Percentiles rank a stretch among this genome's conserved stretches.
Conservation (phyloP, 2,329 filamentous ascomycete species). For the Botryosphaeria dothidea region DNA sequence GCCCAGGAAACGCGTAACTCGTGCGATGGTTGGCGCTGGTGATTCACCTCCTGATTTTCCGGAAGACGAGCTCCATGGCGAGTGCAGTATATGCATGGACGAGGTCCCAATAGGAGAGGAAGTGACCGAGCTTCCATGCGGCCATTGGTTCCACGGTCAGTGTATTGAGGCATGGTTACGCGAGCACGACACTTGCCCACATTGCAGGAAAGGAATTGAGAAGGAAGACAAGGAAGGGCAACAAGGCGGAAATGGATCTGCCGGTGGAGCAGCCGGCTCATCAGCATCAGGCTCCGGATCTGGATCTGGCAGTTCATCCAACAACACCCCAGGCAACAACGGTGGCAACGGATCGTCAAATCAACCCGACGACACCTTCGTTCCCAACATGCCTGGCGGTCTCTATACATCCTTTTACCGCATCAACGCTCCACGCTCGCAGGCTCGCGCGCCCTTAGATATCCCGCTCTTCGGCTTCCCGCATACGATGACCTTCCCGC, state of each 20-base stretch:
- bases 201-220: constrained; percentile 63
- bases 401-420: background rate
- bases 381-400: constrained; percentile 13
- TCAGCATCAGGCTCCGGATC: constrained; percentile 5
- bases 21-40: constrained; percentile 68
- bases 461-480: constrained; percentile 1
- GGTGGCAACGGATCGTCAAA: background rate
- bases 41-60: constrained; percentile 37
- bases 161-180: constrained; percentile 83
- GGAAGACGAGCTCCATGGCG: constrained; percentile 48
- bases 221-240: constrained; percentile 22
- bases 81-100: constrained; percentile 96
- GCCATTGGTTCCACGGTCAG: constrained; percentile 87
- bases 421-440: background rate
- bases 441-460: background rate
- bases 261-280: constrained; percentile 2
- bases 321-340: background rate
- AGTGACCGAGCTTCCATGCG: constrained; percentile 79
- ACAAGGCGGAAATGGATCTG: background rate
- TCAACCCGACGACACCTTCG: background rate
- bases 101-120: constrained; percentile 71
- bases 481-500: background rate
- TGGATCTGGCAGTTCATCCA: background rate
- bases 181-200: constrained; percentile 91
- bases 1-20: constrained; percentile 68